Conservation (phyloP, 768 basidiomycete species). For the Solioccasus polychromus region DNA sequence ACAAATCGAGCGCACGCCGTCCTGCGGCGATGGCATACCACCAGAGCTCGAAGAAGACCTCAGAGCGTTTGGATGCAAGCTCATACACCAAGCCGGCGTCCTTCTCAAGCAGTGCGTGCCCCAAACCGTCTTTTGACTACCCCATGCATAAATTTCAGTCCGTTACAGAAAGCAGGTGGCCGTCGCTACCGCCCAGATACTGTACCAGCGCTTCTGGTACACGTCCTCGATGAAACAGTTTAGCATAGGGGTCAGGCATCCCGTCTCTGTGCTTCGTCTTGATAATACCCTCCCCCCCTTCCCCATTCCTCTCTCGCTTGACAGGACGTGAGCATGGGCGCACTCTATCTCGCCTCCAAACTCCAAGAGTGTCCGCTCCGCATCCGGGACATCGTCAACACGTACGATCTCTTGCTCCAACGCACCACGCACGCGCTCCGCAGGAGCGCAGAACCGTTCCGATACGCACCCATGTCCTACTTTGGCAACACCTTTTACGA, state of each 20-base stretch:
- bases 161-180: slow-evolving; percentile 85
- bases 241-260: slow-evolving; percentile 73
- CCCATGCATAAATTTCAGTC: too few relatives aligned
- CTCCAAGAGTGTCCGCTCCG: slow-evolving; percentile 89
- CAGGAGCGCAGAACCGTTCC: slow-evolving; percentile 39
- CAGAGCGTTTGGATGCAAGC: slow-evolving; percentile 85
- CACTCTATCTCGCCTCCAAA: slow-evolving; percentile 84
- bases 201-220: slow-evolving; percentile 97
- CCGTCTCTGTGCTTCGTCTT: slow-evolving; percentile 13
- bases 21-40: slow-evolving; percentile 78
- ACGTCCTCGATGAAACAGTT: slow-evolving; percentile 94
- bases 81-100: slow-evolving; percentile 93
- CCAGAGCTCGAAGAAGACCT: slow-evolving; percentile 82
- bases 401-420: slow-evolving; percentile 87
- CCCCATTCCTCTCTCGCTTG: slow-evolving; percentile 4
- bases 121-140: background rate
- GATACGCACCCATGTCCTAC: slow-evolving; percentile 85
- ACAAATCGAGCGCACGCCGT: slow-evolving; percentile 80
- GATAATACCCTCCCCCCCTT: slow-evolving; percentile 6
- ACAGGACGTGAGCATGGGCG: slow-evolving; percentile 89
- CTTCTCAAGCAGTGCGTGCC: slow-evolving; percentile 79
- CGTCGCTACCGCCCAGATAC: slow-evolving; percentile 92
- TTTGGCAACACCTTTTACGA: slow-evolving; percentile 90
- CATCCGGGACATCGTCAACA: slow-evolving; percentile 92
- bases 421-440: slow-evolving; percentile 55